phyloP scores from a whole-genome alignment of 768 basidiomycete species.

The Trametes meyenii region DNA sequence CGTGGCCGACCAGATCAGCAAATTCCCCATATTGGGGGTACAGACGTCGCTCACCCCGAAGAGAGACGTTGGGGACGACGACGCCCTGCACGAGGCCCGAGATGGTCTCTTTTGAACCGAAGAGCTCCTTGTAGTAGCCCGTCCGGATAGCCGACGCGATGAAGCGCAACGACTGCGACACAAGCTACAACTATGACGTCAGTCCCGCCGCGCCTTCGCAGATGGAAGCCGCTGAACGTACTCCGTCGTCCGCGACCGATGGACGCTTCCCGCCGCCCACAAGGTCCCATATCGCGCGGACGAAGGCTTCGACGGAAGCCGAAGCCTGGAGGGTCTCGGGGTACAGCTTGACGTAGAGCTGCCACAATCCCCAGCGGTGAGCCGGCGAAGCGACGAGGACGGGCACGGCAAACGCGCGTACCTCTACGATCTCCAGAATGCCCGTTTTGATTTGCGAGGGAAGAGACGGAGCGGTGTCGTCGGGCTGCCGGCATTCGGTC shows the following conservation, averaged over 20 bases:
- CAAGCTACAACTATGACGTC: constrained; percentile 55
- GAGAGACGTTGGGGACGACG: constrained; percentile 88
- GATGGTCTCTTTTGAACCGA: constrained; percentile 82
- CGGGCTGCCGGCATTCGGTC: constrained; percentile 48
- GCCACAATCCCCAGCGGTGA: neutral
- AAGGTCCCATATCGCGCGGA: constrained; percentile 89
- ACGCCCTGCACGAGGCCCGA: constrained; percentile 85
- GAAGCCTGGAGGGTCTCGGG: constrained; percentile 73
- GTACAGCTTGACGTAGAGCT: constrained; percentile 84
- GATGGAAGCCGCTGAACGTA: constrained; percentile 39
- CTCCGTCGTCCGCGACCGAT: constrained; percentile 74
- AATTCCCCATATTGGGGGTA: neutral
- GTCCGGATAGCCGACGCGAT: constrained; percentile 91
- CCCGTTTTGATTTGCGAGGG: constrained; percentile 88
- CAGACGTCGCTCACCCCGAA: constrained; percentile 52
- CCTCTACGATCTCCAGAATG: constrained; percentile 90
- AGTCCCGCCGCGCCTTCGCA: neutral
- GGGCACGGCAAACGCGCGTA: constrained; percentile 31
- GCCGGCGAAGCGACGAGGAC: neutral
- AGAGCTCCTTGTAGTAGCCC: constrained; percentile 78
- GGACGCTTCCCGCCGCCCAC: constrained; percentile 72
- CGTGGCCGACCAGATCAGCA: neutral
- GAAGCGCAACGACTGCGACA: constrained; percentile 89
- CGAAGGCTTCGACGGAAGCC: constrained; percentile 68
- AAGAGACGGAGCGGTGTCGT: constrained; percentile 82